Evolutionary conservation across 257 asterid species (phyloP), one percentile per base, ranked within the genome.

Genomic region (Solanum dulcamara): DNA sequence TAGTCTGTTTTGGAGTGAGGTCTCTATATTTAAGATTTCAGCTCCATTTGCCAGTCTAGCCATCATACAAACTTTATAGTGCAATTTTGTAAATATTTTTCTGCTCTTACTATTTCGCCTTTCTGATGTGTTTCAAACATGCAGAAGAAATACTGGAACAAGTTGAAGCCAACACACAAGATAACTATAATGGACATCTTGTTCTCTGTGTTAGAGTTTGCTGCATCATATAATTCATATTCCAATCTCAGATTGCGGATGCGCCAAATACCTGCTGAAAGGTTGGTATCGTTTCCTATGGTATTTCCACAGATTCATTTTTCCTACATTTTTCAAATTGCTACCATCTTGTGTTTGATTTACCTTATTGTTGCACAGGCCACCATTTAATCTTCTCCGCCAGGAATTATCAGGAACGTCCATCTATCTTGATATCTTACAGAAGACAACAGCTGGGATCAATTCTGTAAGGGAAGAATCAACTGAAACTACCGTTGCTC

Each of bases 171-270:
- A 48, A 85, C 92, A 80, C 99, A 95, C 87, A 97, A 95, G 91
- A 90, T 92, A 62, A 79, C 92, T 85, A 84, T 97, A 37, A 95
- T 97, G 98, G 97, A 97, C 90, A 93, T 94, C 86, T 92, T 95
- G 88, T 92, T 95, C 90, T 94, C 98, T 87, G 87, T 91, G 85
- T 89, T 97, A 62, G 99, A 97, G 89, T 97, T 97, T 88, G 95
- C 99, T 87, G 97, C 99, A 83, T 92, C 99, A n/a, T 97, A 94
- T 92, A 95, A 97, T 88, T 97, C 99, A 40, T 95, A 93, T 87
- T 86, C 94, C 84, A 97, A 91, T 87, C 98, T 97, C 86, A 91
- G 92, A 90, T 87, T 89, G 92, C 94, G 98, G 90, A 93, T 97
- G 98, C 94, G 88, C 87, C 98, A 93, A 89, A 90, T 91, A 84